A percentile compares a stretch with the other conserved stretches of the same genome.
These are phyloP conservation scores for Plasmodium chabaudi DNA, from an alignment of 169 alveolate species.

Conservation along the genomic window DNA sequence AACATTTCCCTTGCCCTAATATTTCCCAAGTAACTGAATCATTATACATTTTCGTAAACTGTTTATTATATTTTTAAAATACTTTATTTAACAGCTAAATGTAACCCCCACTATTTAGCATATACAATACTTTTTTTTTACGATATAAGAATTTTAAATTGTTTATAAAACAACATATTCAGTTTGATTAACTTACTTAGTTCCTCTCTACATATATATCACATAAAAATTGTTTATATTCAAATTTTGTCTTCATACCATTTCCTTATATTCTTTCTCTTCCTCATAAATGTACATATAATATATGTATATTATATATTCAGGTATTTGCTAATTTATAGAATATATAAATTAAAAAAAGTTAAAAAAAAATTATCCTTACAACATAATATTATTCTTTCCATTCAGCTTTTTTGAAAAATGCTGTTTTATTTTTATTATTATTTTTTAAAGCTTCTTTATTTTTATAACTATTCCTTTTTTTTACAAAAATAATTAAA, in stretches of 20 bases:
- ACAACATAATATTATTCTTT: neutral
- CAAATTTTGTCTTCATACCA: no score
- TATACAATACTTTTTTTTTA: no score
- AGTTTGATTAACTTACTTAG: no score
- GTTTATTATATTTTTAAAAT: no score
- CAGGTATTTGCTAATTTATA: neutral
- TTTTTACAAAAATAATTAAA: neutral
- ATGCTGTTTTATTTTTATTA: no score
- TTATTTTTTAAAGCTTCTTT: neutral
- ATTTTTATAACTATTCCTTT: constrained; percentile 14
- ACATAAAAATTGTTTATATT: no score
- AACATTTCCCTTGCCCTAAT: constrained; percentile 63
- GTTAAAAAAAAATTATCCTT: neutral
- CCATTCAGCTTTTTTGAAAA: neutral
- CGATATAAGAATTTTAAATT: no score
- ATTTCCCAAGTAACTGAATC: constrained; percentile 76
- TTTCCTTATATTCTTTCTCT: no score
- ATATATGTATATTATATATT: neutral
- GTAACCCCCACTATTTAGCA: no score
- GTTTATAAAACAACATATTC: no score
- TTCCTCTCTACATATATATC: neutral
- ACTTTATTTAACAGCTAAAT: no score
- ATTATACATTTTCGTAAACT: constrained; percentile 23
- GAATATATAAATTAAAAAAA: no score
- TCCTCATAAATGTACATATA: neutral